phyloP scores from a whole-genome alignment of 306 rosid species.

The Lupinus albus region DNA sequence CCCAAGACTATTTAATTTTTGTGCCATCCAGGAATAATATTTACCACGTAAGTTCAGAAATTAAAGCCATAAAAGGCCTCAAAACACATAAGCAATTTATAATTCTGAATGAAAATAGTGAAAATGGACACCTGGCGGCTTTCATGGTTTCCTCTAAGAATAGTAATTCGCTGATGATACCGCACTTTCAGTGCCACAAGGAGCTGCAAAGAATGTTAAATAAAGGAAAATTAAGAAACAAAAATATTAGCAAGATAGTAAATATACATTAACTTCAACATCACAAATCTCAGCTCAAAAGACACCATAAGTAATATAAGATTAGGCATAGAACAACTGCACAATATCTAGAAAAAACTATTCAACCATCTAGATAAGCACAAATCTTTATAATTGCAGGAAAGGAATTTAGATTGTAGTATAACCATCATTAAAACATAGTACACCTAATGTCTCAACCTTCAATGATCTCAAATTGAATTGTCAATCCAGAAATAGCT shows the following conservation, averaged over 20 bases:
- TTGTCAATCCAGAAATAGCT: conserved; percentile 19
- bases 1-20: conserved; percentile 6
- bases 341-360: conserved; percentile 8
- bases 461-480: not conserved
- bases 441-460: conserved; percentile 2
- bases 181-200: conserved; percentile 94
- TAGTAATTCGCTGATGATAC: conserved; percentile 91
- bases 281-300: conserved; percentile 10
- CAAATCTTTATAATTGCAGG: conserved; percentile 10
- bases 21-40: conserved; percentile 4
- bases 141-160: conserved; percentile 99
- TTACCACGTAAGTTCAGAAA: conserved; percentile 9
- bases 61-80: conserved; percentile 34
- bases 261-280: conserved; percentile 35
- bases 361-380: conserved; percentile 5
- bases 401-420: conserved; percentile 18
- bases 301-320: not conserved
- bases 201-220: conserved; percentile 61
- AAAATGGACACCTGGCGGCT: conserved; percentile 85
- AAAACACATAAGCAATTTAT: conserved; percentile 25
- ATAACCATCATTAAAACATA: conserved; percentile 4
- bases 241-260: conserved; percentile 9
- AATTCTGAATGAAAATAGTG: conserved; percentile 25
- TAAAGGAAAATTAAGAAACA: conserved; percentile 19
- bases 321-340: not conserved